Base-by-base conservation (phyloP, 768 basidiomycete genomes). In the Hemileccinum rubropunctum region DNA sequence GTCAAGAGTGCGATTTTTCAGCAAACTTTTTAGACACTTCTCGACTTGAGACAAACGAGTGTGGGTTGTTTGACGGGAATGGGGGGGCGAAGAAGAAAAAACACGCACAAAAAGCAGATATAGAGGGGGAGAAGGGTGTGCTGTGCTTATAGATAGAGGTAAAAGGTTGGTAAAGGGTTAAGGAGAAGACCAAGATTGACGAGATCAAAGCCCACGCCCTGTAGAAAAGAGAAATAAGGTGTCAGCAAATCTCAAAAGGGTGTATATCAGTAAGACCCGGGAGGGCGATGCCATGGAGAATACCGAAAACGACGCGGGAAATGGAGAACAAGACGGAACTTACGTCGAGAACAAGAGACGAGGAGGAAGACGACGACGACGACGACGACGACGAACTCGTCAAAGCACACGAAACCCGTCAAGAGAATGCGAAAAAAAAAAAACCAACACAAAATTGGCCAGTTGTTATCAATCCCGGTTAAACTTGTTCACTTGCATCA, bases 31-130 rank as follows among this genome's bases (percentile, higher is more conserved):
- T 53, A 46, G 43, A 50, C 63, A 59, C 65, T 58, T 58, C 46
- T 47, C 42, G 15, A 52, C 17, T 18, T 33, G 57, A 50, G 62
- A 54, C 61, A 65, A 69, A 69, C 59, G 67, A 69, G 54, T 58
- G 66, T 68, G 59, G 58, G 52, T 61, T 63, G 58, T 61, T 52
- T 52, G 64, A 53, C 42, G 42, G 53, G 39, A 52, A 43, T 3
- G 51, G 48, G 52, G 45, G 49, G 50, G 15, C 42, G 53, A 54
- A 64, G 45, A 60, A 61, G 63, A 67, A 72, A 69, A 61, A 61
- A 70, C 66, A 73, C 71, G 65, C 72, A 69, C 71, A 66, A 68
- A 66, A 67, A 73, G 65, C 62, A 65, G 63, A 55, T 50, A 49
- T 53, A 48, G 58, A 58, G 55, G 59, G 23, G 58, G 65, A 63